These are phyloP conservation scores for Phytophthora pistaciae DNA, from an alignment of 352 stramenopile genomes.

Conservation along the genomic window DNA sequence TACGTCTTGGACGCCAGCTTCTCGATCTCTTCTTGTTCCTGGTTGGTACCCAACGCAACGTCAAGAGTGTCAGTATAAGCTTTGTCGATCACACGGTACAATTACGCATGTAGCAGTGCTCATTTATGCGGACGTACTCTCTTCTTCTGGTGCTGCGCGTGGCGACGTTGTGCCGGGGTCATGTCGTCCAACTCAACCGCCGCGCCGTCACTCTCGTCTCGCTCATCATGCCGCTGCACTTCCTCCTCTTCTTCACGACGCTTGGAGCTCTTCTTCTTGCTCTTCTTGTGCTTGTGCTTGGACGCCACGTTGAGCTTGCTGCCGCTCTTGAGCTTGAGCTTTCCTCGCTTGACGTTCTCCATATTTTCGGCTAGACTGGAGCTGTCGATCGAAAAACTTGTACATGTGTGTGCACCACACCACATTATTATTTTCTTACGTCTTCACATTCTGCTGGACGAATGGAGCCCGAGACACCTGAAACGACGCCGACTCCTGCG, in stretches of 20 bases:
- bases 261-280: constrained; percentile 61
- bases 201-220: constrained; percentile 26
- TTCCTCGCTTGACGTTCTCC: constrained; percentile 86
- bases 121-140: constrained; percentile 48
- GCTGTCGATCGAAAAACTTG: not conserved
- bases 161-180: constrained; percentile 80
- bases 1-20: constrained; percentile 91
- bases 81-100: not conserved
- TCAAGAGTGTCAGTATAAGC: not conserved
- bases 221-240: constrained; percentile 14
- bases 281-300: constrained; percentile 66
- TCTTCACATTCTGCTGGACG: not conserved
- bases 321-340: constrained; percentile 83
- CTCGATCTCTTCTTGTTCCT: constrained; percentile 90
- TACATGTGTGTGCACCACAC: constrained; percentile 13
- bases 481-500: not conserved
- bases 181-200: constrained; percentile 55
- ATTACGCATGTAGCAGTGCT: too few species aligned
- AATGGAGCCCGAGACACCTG: constrained; percentile 28
- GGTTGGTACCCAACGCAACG: not conserved
- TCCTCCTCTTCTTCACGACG: constrained; percentile 34
- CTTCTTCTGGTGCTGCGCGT: constrained; percentile 85
- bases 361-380: constrained; percentile 34
- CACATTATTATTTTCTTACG: not conserved
- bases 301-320: constrained; percentile 69